These are phyloP conservation scores for Phoenix dactylifera DNA, from an alignment of 176 grass and related monocot genomes.

Conservation along the genomic window DNA sequence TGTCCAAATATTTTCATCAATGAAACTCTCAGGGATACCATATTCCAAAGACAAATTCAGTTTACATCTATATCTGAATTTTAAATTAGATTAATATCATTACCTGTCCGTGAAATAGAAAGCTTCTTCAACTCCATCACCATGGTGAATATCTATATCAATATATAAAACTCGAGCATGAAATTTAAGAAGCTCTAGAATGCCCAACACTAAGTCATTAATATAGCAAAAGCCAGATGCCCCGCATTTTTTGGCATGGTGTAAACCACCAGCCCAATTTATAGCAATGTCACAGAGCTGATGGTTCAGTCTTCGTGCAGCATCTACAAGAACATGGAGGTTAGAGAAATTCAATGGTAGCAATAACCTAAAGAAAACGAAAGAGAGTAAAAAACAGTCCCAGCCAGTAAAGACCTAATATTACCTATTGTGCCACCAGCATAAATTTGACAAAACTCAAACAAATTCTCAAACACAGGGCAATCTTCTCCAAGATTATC, in stretches of 20 bases:
- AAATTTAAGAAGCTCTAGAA: slow-evolving; percentile 91
- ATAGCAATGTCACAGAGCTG: slow-evolving; percentile 86
- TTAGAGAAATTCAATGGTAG: slow-evolving; percentile 5
- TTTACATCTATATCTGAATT: too few species aligned
- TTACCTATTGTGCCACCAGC: slow-evolving; percentile 98
- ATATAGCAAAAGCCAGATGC: slow-evolving; percentile 98
- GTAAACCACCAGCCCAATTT: slow-evolving; percentile 94
- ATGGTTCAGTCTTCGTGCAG: slow-evolving; percentile 82
- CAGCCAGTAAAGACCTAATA: neutral
- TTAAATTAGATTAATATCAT: slow-evolving; percentile 12
- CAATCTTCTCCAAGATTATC: slow-evolving; percentile 97
- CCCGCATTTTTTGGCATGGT: slow-evolving; percentile 90
- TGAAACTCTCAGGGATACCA: too few species aligned
- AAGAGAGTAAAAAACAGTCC: neutral
- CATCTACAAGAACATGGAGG: slow-evolving; percentile 54
- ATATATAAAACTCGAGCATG: slow-evolving; percentile 97
- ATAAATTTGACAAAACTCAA: slow-evolving; percentile 98
- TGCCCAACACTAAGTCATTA: slow-evolving; percentile 94
- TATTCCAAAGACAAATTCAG: too few species aligned
- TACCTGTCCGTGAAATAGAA: slow-evolving; percentile 99
- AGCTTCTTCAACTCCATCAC: slow-evolving; percentile 96
- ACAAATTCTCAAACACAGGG: slow-evolving; percentile 94
- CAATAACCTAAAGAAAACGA: neutral
- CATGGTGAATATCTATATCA: slow-evolving; percentile 99
- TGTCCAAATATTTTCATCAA: too few species aligned